Conservation (phyloP, 345 rosid species). For the Litchi chinensis region DNA sequence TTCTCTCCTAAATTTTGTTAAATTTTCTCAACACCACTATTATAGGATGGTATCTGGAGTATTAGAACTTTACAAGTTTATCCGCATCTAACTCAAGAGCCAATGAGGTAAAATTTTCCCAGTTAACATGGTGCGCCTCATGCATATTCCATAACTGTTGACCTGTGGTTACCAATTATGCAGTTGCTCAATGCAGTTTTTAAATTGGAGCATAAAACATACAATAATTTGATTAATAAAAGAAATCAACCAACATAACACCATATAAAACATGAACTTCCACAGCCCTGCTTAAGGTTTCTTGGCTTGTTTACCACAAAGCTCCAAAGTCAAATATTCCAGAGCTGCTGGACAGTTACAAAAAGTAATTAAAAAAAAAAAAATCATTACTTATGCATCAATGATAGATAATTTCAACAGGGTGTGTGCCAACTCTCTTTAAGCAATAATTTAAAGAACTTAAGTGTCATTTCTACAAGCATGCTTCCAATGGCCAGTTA, state of each 20-base stretch:
- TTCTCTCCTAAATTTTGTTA: too few relatives aligned
- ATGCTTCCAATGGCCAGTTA: not conserved
- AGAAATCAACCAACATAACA: too few relatives aligned
- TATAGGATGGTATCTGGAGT: too few relatives aligned
- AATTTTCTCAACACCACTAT: too few relatives aligned
- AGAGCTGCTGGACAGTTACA: not conserved
- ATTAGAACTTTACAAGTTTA: too few relatives aligned
- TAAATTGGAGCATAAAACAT: too few relatives aligned
- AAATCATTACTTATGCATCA: not conserved
- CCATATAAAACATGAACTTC: too few relatives aligned
- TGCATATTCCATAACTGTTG: not conserved
- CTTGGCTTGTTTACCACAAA: too few relatives aligned
- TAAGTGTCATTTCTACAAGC: not conserved
- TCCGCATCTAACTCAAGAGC: not conserved
- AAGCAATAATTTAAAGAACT: not conserved
- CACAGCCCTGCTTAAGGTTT: too few relatives aligned
- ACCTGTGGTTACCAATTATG: too few relatives aligned
- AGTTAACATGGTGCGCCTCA: not conserved
- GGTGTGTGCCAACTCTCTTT: slow-evolving; percentile 3
- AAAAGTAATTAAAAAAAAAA: not conserved
- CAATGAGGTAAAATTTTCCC: not conserved
- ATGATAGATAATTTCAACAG: not conserved
- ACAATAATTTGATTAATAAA: too few relatives aligned
- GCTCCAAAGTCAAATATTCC: not conserved
- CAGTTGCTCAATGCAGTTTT: too few relatives aligned